phyloP scores from a whole-genome alignment of 306 rosid species.

The Carpinus viminea region DNA sequence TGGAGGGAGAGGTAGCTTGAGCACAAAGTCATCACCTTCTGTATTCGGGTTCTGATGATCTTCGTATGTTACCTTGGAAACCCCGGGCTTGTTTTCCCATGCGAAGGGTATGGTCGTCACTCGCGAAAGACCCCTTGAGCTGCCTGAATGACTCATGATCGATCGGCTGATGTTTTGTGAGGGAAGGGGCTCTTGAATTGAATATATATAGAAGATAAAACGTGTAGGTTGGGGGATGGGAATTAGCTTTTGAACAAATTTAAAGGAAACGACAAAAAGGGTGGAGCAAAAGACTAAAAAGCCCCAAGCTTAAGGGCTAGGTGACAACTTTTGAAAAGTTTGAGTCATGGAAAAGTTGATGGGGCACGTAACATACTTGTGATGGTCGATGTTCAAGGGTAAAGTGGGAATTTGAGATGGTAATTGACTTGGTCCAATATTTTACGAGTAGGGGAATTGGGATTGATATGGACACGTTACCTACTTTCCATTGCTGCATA shows the following conservation, averaged over 20 bases:
- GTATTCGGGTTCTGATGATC: constrained; percentile 7
- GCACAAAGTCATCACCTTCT: constrained; percentile 21
- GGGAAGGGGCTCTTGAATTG: too few relatives aligned
- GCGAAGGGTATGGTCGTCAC: constrained; percentile 60
- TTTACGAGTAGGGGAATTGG: neutral
- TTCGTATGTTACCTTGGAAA: constrained; percentile 37
- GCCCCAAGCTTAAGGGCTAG: constrained; percentile 2
- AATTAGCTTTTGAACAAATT: neutral
- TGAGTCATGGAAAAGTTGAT: constrained; percentile 32
- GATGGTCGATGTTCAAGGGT: neutral
- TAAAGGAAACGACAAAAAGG: constrained; percentile 10
- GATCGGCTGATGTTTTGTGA: neutral
- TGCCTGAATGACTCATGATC: constrained; percentile 32
- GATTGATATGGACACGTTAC: neutral
- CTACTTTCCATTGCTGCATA: neutral
- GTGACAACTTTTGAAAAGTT: constrained; percentile 22
- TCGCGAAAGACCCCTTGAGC: constrained; percentile 1
- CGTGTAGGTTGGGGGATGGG: constrained; percentile 21
- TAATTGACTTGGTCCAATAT: neutral
- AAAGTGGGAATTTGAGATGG: neutral
- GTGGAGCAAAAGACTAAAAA: constrained; percentile 16
- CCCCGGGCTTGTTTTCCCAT: constrained; percentile 79
- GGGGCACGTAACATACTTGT: neutral
- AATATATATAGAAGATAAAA: constrained; percentile 22
- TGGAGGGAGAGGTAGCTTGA: constrained; percentile 64